Evolutionary conservation across 2,329 filamentous ascomycete species (phyloP).

Genomic region (Neonectria sp.): DNA sequence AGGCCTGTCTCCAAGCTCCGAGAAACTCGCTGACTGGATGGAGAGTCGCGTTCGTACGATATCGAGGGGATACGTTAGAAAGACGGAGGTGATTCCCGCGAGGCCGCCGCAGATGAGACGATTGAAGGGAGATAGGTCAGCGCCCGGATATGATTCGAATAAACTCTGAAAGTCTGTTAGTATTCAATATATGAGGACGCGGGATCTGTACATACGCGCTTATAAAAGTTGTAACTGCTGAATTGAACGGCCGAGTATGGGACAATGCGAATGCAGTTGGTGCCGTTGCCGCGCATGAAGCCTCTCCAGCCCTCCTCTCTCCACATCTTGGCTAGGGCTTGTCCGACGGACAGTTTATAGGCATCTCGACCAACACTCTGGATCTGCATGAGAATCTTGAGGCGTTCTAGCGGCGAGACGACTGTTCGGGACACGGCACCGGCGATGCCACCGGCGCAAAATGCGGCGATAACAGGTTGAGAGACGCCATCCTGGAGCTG

Average conservation of each 20-base stretch:
- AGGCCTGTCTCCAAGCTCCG: constrained; percentile 76
- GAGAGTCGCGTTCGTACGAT: constrained; percentile 96
- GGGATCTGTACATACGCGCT: constrained; percentile 74
- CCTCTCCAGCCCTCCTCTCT: constrained; percentile 96
- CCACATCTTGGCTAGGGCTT: constrained; percentile 96
- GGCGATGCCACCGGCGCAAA: constrained; percentile 93
- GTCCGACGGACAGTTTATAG: constrained; percentile 92
- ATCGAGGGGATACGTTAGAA: constrained; percentile 95
- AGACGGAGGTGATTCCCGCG: constrained; percentile 95
- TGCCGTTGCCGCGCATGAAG: constrained; percentile 98
- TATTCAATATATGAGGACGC: neutral
- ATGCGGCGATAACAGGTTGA: constrained; percentile 90
- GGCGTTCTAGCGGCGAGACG: constrained; percentile 93
- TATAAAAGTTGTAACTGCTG: constrained; percentile 98
- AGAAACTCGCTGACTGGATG: constrained; percentile 98
- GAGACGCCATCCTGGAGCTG: constrained; percentile 71
- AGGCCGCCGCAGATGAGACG: constrained; percentile 91
- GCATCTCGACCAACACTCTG: constrained; percentile 92
- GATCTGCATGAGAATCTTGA: constrained; percentile 98
- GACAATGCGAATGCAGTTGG: constrained; percentile 98
- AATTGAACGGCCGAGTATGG: constrained; percentile 99
- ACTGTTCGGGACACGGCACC: constrained; percentile 98
- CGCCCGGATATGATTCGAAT: constrained; percentile 83
- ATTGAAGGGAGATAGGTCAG: constrained; percentile 79
- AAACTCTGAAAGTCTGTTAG: constrained; percentile 62